Percentiles rank a stretch among this genome's conserved stretches.
These are phyloP conservation scores for Suillus lakei DNA, from an alignment of 768 basidiomycete species.

Conservation along the genomic window DNA sequence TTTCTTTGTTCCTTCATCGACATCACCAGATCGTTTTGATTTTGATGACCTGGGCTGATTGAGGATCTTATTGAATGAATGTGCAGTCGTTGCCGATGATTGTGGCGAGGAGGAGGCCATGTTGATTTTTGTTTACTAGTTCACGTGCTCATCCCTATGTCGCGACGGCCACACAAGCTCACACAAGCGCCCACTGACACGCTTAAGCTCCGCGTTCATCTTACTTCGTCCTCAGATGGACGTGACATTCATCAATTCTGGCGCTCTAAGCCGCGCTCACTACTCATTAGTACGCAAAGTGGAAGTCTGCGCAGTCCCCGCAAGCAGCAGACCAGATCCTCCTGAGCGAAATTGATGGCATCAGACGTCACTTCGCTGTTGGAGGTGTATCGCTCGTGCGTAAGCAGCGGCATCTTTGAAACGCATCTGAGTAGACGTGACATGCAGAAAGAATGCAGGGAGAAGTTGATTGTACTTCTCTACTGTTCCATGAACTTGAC, in stretches of 20 bases:
- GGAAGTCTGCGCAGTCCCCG: constrained; percentile 60
- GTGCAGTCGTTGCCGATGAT: constrained; percentile 50
- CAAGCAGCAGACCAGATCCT: constrained; percentile 67
- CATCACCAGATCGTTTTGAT: constrained; percentile 62
- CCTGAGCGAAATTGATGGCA: constrained; percentile 57
- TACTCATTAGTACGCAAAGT: constrained; percentile 77
- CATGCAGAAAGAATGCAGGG: constrained; percentile 64
- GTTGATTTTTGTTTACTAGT: constrained; percentile 11
- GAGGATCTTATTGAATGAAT: constrained; percentile 82
- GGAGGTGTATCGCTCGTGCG: constrained; percentile 56
- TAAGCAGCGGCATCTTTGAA: constrained; percentile 19
- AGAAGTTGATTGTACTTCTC: constrained; percentile 68
- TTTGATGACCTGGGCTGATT: constrained; percentile 73
- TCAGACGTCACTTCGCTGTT: constrained; percentile 56
- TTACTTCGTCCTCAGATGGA: constrained; percentile 51
- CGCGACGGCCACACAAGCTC: constrained; percentile 12
- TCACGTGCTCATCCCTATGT: constrained; percentile 8
- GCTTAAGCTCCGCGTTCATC: constrained; percentile 11
- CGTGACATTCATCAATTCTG: constrained; percentile 79
- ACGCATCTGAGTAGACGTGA: constrained; percentile 13
- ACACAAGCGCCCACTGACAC: constrained; percentile 22
- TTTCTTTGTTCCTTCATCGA: constrained; percentile 87
- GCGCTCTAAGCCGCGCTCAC: constrained; percentile 75
- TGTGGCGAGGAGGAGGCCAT: constrained; percentile 29
- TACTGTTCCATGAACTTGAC: constrained; percentile 65